phyloP scores from a whole-genome alignment of 106 monocot genomes.

The Dendrobium nobile region DNA sequence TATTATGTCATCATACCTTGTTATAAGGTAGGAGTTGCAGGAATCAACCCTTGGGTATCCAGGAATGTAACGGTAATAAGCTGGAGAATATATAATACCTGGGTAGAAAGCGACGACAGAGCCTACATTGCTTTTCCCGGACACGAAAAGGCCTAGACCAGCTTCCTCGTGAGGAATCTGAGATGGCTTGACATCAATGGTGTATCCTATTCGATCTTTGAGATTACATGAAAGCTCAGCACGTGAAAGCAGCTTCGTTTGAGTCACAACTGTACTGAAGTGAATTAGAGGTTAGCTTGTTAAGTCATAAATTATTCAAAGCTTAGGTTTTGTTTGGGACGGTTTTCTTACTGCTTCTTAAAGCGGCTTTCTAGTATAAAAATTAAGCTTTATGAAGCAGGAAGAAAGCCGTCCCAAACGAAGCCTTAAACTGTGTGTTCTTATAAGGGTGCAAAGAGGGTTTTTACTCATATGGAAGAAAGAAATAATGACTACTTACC shows the following conservation, averaged over 20 bases:
- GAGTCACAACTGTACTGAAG: constrained; percentile 73
- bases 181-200: constrained; percentile 68
- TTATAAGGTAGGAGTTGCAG: constrained; percentile 78
- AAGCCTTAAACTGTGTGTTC: no score
- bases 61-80: constrained; percentile 77
- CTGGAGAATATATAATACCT: constrained; percentile 84
- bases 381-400: no score
- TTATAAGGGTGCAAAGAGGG: neutral
- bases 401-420: no score
- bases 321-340: no score
- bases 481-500: constrained; percentile 25
- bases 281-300: constrained; percentile 20
- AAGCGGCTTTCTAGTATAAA: no score
- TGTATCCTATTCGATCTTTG: constrained; percentile 59
- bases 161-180: constrained; percentile 76
- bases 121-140: constrained; percentile 61
- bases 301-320: neutral
- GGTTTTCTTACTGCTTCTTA: no score
- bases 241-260: constrained; percentile 45
- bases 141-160: constrained; percentile 69
- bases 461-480: neutral
- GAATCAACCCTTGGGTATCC: constrained; percentile 89
- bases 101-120: constrained; percentile 86
- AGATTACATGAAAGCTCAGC: constrained; percentile 44
- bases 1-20: constrained; percentile 76